A percentile compares a stretch with the other conserved stretches of the same genome.
phyloP scores from a whole-genome alignment of 345 rosid genomes.

The Xanthoceras sorbifolium region DNA sequence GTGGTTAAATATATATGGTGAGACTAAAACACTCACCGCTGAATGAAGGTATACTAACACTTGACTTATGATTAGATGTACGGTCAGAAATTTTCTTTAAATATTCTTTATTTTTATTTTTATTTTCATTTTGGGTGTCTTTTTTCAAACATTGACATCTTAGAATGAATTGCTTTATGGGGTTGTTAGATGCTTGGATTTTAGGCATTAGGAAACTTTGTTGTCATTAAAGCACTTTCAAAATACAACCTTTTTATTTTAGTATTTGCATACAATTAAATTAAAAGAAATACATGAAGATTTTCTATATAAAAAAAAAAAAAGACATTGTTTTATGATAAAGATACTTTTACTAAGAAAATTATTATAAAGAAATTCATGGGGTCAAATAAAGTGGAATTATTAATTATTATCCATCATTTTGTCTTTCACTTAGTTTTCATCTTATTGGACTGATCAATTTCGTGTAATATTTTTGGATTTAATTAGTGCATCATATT shows the following conservation, averaged over 20 bases:
- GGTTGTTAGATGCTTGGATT: not conserved
- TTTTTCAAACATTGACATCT: not conserved
- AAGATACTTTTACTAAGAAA: no score
- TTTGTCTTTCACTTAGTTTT: constrained; percentile 41
- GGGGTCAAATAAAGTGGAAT: constrained; percentile 26
- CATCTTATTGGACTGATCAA: constrained; percentile 32
- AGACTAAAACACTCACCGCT: no score
- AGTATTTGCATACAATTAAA: no score
- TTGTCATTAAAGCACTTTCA: not conserved
- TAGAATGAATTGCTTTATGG: not conserved
- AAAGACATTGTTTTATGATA: no score
- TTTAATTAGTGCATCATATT: not conserved
- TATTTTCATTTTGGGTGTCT: not conserved
- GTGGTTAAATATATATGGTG: no score
- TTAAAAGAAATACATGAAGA: not conserved
- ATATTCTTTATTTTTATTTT: not conserved
- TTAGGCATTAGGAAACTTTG: not conserved
- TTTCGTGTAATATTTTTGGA: constrained; percentile 16
- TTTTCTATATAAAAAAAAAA: no score
- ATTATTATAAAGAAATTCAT: constrained; percentile 10
- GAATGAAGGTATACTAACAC: no score
- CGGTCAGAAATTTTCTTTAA: no score
- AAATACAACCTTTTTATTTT: no score
- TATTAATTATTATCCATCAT: constrained; percentile 38
- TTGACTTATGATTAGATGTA: no score